Base-by-base conservation (phyloP, 768 basidiomycete genomes). In the Fomitopsis pulvina region DNA sequence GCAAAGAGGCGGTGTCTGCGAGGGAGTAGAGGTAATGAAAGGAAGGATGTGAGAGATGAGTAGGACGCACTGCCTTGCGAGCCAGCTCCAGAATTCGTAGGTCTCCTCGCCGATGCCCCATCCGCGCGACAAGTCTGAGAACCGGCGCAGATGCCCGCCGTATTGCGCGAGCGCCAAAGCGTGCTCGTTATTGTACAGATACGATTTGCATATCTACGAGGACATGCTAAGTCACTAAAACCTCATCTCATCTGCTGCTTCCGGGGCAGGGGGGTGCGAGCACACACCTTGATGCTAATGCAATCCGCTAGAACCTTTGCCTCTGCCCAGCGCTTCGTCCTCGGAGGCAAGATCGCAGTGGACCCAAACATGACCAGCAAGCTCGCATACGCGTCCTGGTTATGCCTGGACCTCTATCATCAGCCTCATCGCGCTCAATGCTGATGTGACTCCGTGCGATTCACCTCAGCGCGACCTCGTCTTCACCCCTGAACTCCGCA, bases 81-180 rank as follows among this genome's bases (percentile, higher is more conserved):
- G 74, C 95, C 94, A 99, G 56, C 88, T 89, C 95, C 95, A 97
- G 62, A 85, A 97, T 63, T 98, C 96, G 56, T 90, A 97, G 0
- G 91, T 96, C 60, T 93, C 90, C 59, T 94, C 92, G 14, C 93
- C 94, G 48, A 97, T 97, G 7, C 91, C 90, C 95, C 96, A 97
- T 0, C 86, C 85, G 18, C 87, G 71, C 4, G 88, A 87, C 56
- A 99, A 81, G 59, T 92, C 90, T 4, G 84, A 78, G 57, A 96
- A 95, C 53, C 81, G 81, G 28, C 83, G 80, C 52, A 95, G 77
- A 61, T 99, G 96, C 11, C 81, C 78, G 52, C 83, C 86, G 64
- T 97, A 85, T 54, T 93, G 85, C 0, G 83, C 81, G 2, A 96
- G 68, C 0, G 92, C 86, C 5, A 89, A 77, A 0, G 84, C 71